Conservation (phyloP, 176 grass and related monocot genomes). For the Dactylis glomerata region DNA sequence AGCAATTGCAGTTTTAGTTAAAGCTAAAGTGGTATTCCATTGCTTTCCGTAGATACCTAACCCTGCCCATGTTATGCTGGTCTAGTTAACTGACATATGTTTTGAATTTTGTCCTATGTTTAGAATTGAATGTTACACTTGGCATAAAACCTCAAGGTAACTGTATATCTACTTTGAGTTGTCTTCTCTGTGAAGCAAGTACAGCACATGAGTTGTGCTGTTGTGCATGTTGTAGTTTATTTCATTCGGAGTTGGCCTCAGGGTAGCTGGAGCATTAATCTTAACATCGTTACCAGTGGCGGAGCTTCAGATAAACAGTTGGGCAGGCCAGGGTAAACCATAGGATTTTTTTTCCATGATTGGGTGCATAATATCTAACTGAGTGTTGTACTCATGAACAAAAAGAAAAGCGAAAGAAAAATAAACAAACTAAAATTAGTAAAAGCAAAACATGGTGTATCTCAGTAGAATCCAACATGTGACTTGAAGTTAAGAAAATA, state of each 20-base stretch:
- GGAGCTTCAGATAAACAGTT: too few relatives aligned
- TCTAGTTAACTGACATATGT: background rate
- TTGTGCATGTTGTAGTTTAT: slow-evolving; percentile 14
- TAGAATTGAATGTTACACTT: slow-evolving; percentile 15
- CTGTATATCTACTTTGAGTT: slow-evolving; percentile 20
- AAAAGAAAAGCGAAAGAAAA: too few relatives aligned
- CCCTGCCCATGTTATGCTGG: background rate
- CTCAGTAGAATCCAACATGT: too few relatives aligned
- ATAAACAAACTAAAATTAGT: too few relatives aligned
- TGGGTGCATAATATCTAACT: too few relatives aligned
- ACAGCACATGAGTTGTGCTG: background rate
- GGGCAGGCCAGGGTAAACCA: too few relatives aligned
- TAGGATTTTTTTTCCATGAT: too few relatives aligned
- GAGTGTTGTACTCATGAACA: too few relatives aligned
- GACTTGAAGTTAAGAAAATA: too few relatives aligned
- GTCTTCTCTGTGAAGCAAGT: slow-evolving; percentile 9
- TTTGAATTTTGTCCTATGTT: slow-evolving; percentile 2
- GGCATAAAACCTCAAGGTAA: slow-evolving; percentile 5
- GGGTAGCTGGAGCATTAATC: slow-evolving; percentile 18
- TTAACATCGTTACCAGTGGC: slow-evolving; percentile 10
- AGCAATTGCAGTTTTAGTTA: background rate
- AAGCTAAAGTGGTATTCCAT: slow-evolving; percentile 20
- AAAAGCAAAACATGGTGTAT: too few relatives aligned
- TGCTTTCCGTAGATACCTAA: background rate
- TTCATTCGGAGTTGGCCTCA: background rate